Evolutionary conservation across 306 rosid species (phyloP).

Genomic region (Lathyrus tuberosus): DNA sequence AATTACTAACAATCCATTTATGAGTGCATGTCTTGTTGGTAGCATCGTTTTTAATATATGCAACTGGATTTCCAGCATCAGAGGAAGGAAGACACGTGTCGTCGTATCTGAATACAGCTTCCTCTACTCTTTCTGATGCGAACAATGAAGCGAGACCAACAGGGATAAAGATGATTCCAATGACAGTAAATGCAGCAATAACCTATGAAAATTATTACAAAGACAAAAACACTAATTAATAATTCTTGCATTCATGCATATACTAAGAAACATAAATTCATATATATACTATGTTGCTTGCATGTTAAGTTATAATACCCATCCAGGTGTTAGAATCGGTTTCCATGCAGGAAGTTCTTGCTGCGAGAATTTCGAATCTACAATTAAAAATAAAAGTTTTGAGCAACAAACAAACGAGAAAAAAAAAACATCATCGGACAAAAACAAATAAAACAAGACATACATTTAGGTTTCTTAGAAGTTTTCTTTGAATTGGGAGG

Average conservation of each 20-base stretch:
- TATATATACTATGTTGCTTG: slow-evolving; percentile 3
- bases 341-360: slow-evolving; percentile 58
- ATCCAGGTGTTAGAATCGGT: slow-evolving; percentile 55
- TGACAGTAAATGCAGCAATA: slow-evolving; percentile 39
- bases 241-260: slow-evolving; percentile 6
- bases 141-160: slow-evolving; percentile 47
- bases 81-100: slow-evolving; percentile 55
- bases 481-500: slow-evolving; percentile 16
- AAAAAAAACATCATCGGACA: neutral
- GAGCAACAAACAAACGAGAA: neutral
- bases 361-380: slow-evolving; percentile 53
- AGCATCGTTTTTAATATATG: slow-evolving; percentile 53
- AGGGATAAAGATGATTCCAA: slow-evolving; percentile 49
- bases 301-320: slow-evolving; percentile 40
- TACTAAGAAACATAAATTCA: neutral
- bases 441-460: neutral
- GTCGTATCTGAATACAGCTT: slow-evolving; percentile 61
- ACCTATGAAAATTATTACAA: slow-evolving; percentile 36
- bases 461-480: slow-evolving; percentile 44
- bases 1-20: slow-evolving; percentile 63
- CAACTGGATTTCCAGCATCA: slow-evolving; percentile 36
- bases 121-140: slow-evolving; percentile 56
- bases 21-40: slow-evolving; percentile 70
- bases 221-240: neutral
- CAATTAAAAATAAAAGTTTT: neutral